A percentile compares a stretch with the other conserved stretches of the same genome.
Conservation (phyloP, 108 stramenopile genomes). For the Pseudonitzschia multiseries region DNA sequence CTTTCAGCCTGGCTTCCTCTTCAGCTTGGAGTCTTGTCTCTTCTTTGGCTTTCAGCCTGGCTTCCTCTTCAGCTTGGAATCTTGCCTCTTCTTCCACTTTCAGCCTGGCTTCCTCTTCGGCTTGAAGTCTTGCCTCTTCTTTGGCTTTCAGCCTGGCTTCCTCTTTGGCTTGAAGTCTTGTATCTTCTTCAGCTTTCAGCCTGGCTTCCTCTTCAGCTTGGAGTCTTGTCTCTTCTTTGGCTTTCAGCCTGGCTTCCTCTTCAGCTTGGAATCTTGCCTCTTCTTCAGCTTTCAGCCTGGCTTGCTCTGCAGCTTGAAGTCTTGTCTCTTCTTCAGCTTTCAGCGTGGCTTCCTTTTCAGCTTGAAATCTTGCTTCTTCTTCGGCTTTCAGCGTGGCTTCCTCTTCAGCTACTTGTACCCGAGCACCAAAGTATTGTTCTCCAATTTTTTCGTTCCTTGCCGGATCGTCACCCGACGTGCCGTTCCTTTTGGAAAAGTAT, state of each 20-base stretch:
- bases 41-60: too few relatives aligned
- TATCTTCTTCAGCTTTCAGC: background rate
- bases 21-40: background rate
- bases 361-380: slow-evolving; percentile 7
- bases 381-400: background rate
- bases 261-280: background rate
- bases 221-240: background rate
- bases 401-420: background rate
- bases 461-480: background rate
- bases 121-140: background rate
- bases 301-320: slow-evolving; percentile 1
- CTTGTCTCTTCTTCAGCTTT: slow-evolving; percentile 1
- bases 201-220: slow-evolving; percentile 1
- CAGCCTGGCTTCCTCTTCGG: background rate
- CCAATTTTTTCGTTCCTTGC: background rate
- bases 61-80: background rate
- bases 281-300: background rate
- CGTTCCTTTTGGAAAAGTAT: background rate
- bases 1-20: background rate
- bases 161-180: background rate
- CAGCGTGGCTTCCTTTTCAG: background rate
- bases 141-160: background rate
- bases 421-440: background rate
- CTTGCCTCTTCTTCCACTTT: background rate
- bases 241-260: background rate